These are phyloP conservation scores for Curvularia lunata DNA, from an alignment of 2,329 filamentous ascomycete species.

Conservation along the genomic window DNA sequence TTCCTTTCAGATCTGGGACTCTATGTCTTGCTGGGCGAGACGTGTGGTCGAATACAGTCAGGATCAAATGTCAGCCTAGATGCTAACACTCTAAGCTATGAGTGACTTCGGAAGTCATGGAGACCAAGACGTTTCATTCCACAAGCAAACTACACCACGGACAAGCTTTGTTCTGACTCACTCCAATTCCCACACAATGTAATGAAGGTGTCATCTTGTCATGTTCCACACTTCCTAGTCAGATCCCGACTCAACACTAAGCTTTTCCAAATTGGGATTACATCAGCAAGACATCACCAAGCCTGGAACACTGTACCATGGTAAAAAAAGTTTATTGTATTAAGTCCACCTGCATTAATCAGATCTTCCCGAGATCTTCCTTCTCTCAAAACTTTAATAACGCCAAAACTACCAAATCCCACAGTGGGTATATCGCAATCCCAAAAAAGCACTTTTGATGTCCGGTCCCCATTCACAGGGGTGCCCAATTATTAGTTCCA, in stretches of 20 bases:
- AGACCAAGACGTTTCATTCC: not conserved
- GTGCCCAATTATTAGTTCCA: not conserved
- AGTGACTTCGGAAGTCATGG: not conserved
- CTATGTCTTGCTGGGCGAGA: too few species aligned
- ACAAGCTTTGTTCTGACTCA: not conserved
- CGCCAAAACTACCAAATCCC: not conserved
- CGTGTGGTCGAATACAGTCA: too few species aligned
- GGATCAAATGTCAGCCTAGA: not conserved
- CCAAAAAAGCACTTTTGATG: slow-evolving; percentile 14
- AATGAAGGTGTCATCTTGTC: not conserved
- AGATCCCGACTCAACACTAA: not conserved
- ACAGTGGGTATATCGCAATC: slow-evolving; percentile 13
- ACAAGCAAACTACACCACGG: not conserved
- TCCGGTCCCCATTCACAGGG: not conserved
- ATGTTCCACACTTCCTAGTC: not conserved
- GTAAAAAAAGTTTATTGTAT: not conserved
- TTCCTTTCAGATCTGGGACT: not conserved
- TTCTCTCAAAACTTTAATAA: not conserved
- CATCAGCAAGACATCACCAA: not conserved
- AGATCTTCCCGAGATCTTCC: not conserved
- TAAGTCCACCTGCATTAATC: not conserved
- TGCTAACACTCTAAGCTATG: not conserved
- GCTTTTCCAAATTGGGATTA: not conserved
- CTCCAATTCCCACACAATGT: not conserved
- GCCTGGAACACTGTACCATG: not conserved